Evolutionary conservation across 2,329 filamentous ascomycete species (phyloP).

Genomic region (Nigrospora oryzae): DNA sequence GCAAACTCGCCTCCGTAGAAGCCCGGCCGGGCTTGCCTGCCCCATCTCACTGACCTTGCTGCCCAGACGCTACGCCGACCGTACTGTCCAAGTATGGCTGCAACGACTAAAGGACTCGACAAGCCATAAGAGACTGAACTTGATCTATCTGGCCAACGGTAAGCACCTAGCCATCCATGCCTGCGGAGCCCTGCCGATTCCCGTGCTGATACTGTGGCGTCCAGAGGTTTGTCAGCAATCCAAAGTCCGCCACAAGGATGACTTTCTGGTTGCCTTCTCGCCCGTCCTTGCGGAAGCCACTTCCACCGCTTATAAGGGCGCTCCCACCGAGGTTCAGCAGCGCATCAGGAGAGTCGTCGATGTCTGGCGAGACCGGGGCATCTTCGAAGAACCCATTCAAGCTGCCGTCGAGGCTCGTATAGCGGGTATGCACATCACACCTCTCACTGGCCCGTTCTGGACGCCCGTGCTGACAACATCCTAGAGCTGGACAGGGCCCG

Average conservation of each 20-base stretch:
- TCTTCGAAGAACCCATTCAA: conserved; percentile 77
- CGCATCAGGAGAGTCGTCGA: conserved; percentile 87
- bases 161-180: conserved; percentile 20
- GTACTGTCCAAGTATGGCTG: conserved; percentile 87
- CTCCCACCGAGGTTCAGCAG: conserved; percentile 74
- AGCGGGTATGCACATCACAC: conserved; percentile 48
- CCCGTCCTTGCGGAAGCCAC: conserved; percentile 90
- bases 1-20: conserved; percentile 3
- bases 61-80: conserved; percentile 77
- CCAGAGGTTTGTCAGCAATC: conserved; percentile 93
- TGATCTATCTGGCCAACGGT: conserved; percentile 96
- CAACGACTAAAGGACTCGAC: conserved; percentile 82
- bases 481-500: conserved; percentile 56
- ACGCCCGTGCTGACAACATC: too few species aligned
- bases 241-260: conserved; percentile 82
- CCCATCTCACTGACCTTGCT: conserved; percentile 17
- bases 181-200: background rate
- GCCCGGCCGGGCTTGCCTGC: background rate
- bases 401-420: conserved; percentile 72
- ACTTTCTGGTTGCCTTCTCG: conserved; percentile 87
- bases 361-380: conserved; percentile 80
- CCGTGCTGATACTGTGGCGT: conserved; percentile 8
- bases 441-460: too few species aligned
- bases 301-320: conserved; percentile 81
- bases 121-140: conserved; percentile 75